phyloP scores from a whole-genome alignment of 768 basidiomycete species.

The Tulasnella sp. region DNA sequence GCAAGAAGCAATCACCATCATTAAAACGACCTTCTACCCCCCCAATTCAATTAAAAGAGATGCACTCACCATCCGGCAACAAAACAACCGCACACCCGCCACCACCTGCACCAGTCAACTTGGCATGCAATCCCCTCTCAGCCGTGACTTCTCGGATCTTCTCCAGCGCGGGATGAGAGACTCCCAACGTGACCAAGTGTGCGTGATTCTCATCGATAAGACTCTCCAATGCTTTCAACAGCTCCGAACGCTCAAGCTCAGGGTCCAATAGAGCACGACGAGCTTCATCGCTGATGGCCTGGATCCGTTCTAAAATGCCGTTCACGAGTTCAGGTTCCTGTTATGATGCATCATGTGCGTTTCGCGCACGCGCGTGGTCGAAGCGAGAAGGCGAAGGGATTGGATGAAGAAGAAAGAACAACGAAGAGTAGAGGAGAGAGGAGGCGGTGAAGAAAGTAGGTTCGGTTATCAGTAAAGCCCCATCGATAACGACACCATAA shows the following conservation, averaged over 20 bases:
- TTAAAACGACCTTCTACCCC: not conserved
- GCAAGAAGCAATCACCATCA: not conserved
- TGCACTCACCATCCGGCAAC: constrained; percentile 80
- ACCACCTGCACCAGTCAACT: constrained; percentile 96
- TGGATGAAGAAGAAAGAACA: not conserved
- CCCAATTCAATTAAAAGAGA: not conserved
- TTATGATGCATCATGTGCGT: not conserved
- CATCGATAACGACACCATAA: constrained; percentile 13
- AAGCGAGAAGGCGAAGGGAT: constrained; percentile 6
- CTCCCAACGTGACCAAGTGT: constrained; percentile 80
- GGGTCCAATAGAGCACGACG: constrained; percentile 71
- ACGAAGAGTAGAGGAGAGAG: not conserved
- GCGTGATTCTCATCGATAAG: constrained; percentile 89
- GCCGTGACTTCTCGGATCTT: constrained; percentile 73
- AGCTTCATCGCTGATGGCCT: constrained; percentile 83
- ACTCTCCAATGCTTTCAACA: constrained; percentile 71
- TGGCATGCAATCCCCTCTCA: constrained; percentile 75
- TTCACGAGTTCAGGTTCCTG: constrained; percentile 87
- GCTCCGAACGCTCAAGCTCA: constrained; percentile 63
- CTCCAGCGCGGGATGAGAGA: constrained; percentile 90
- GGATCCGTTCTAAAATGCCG: constrained; percentile 76
- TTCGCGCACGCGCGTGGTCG: not conserved
- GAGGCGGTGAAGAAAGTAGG: constrained; percentile 21
- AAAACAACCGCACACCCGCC: constrained; percentile 98
- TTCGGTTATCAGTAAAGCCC: constrained; percentile 15